A percentile compares a stretch with the other conserved stretches of the same genome.
Evolutionary conservation across 768 basidiomycete species (phyloP).

Genomic region (Galerina sulciceps): DNA sequence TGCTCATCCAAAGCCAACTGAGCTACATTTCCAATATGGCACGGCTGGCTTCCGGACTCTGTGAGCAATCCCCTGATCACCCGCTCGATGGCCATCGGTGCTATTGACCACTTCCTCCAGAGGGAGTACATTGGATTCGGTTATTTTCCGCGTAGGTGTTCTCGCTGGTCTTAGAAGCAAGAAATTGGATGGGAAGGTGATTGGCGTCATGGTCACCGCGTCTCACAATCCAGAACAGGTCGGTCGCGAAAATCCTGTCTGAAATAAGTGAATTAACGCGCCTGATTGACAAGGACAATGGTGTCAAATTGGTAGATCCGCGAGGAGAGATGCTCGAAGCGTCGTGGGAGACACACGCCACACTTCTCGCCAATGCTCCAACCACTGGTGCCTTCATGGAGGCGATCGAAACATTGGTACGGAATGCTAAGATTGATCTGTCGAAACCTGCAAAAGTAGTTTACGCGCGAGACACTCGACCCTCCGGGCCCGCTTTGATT

Average conservation of each 20-base stretch:
- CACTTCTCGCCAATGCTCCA: constrained; percentile 81
- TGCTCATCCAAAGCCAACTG: constrained; percentile 72
- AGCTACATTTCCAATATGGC: constrained; percentile 82
- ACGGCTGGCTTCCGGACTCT: constrained; percentile 93
- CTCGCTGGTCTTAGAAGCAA: constrained; percentile 91
- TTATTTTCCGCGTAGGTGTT: constrained; percentile 92
- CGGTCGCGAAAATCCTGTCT: constrained; percentile 24
- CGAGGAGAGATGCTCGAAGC: constrained; percentile 96
- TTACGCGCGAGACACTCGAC: constrained; percentile 93
- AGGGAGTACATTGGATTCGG: constrained; percentile 76
- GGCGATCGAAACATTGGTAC: constrained; percentile 65
- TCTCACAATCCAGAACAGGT: constrained; percentile 99
- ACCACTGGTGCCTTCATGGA: constrained; percentile 75
- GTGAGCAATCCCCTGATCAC: constrained; percentile 49
- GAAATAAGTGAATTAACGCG: constrained; percentile 12
- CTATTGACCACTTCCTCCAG: constrained; percentile 37
- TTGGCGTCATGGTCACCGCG: constrained; percentile 99
- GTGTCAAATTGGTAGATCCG: constrained; percentile 97
- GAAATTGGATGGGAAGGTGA: constrained; percentile 85
- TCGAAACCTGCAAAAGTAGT: constrained; percentile 80
- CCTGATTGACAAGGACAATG: constrained; percentile 76
- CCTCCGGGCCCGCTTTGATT: constrained; percentile 79
- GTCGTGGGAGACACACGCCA: constrained; percentile 91
- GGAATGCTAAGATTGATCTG: constrained; percentile 73
- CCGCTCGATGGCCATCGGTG: not conserved